A percentile compares a stretch with the other conserved stretches of the same genome.
Evolutionary conservation across 345 rosid genomes (phyloP).

Genomic region (Hibiscus tridactylites): DNA sequence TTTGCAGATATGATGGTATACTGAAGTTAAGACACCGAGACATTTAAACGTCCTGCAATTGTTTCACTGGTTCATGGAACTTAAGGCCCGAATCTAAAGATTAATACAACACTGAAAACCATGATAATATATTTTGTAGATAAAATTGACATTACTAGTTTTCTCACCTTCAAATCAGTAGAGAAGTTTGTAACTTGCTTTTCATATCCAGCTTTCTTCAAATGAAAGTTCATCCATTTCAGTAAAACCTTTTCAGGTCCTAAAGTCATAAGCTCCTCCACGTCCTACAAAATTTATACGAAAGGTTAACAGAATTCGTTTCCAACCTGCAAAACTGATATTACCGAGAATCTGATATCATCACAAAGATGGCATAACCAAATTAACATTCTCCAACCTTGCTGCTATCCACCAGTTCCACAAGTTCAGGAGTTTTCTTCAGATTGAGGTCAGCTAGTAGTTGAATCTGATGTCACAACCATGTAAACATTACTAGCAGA

Average conservation of each 20-base stretch:
- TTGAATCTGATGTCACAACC: conserved; percentile 53
- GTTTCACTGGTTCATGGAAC: background rate
- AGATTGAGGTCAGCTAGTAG: conserved; percentile 82
- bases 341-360: background rate
- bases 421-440: conserved; percentile 93
- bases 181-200: conserved; percentile 94
- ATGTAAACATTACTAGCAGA: conserved; percentile 5
- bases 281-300: conserved; percentile 50
- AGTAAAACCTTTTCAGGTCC: conserved; percentile 91
- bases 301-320: conserved; percentile 6
- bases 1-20: background rate
- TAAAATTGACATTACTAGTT: background rate
- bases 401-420: conserved; percentile 79
- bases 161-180: conserved; percentile 81
- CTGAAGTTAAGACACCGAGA: background rate
- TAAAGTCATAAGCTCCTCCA: conserved; percentile 85
- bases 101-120: background rate
- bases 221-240: conserved; percentile 97
- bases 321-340: background rate
- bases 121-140: background rate
- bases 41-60: background rate
- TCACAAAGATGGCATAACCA: background rate
- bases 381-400: conserved; percentile 32
- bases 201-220: conserved; percentile 83
- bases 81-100: background rate